Conservation (phyloP, 495 filamentous ascomycete genomes). For the Diplogelasinospora grovesii region DNA sequence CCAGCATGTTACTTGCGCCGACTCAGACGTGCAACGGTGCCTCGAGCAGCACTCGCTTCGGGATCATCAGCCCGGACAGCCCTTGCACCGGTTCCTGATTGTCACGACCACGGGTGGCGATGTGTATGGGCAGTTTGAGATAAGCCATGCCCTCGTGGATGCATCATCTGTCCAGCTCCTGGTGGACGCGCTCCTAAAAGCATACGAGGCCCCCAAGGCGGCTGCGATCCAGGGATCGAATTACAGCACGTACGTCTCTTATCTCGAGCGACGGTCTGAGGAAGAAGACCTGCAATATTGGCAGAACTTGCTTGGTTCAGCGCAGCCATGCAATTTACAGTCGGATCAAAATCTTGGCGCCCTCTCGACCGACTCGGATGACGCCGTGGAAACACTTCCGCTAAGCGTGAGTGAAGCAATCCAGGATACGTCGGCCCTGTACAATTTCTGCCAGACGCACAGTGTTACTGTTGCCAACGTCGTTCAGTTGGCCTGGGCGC, state of each 20-base stretch:
- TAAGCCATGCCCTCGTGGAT: slow-evolving; percentile 60
- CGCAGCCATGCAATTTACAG: slow-evolving; percentile 22
- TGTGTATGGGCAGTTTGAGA: slow-evolving; percentile 46
- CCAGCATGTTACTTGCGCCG: slow-evolving; percentile 20
- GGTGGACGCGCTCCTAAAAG: slow-evolving; percentile 6
- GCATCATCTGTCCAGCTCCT: slow-evolving; percentile 49
- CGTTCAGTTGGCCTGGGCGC: slow-evolving; percentile 36
- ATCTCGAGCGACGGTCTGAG: slow-evolving; percentile 45
- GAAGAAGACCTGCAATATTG: slow-evolving; percentile 30
- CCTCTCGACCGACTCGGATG: slow-evolving; percentile 1
- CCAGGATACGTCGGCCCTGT: slow-evolving; percentile 6
- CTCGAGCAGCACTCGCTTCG: slow-evolving; percentile 28
- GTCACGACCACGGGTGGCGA: slow-evolving; percentile 24
- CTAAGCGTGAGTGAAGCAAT: slow-evolving; percentile 11
- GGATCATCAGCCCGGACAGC: slow-evolving; percentile 33
- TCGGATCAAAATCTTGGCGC: slow-evolving; percentile 11
- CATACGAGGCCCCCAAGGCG: slow-evolving; percentile 13
- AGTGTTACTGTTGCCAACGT: slow-evolving; percentile 21
- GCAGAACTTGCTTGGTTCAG: slow-evolving; percentile 17
- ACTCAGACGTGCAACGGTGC: slow-evolving; percentile 30
- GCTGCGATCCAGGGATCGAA: not conserved
- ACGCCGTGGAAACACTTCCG: slow-evolving; percentile 5
- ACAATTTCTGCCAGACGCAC: slow-evolving; percentile 14
- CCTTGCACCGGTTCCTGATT: slow-evolving; percentile 43
- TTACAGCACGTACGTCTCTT: slow-evolving; percentile 40